Evolutionary conservation across 2,329 filamentous ascomycete species (phyloP).

Genomic region (Lachnellula subtilissima): DNA sequence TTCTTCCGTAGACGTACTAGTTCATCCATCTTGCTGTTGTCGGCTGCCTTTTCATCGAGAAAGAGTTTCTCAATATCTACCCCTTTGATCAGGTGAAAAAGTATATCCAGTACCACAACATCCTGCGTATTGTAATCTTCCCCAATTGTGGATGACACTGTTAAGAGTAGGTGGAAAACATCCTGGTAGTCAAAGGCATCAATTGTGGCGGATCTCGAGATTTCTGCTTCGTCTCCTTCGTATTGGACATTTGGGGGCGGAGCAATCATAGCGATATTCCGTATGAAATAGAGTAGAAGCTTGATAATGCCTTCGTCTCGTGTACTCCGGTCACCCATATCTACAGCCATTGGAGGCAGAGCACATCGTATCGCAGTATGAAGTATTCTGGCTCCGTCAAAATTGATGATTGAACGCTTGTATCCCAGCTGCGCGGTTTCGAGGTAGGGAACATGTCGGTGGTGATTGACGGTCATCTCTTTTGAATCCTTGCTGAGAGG

Average conservation of each 20-base stretch:
- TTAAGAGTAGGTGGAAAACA: slow-evolving; percentile 79
- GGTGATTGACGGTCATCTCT: slow-evolving; percentile 86
- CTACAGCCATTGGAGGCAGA: slow-evolving; percentile 77
- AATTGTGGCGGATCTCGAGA: slow-evolving; percentile 82
- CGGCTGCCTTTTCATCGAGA: slow-evolving; percentile 70
- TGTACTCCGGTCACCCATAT: slow-evolving; percentile 67
- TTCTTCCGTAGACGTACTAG: slow-evolving; percentile 71
- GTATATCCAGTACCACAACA: slow-evolving; percentile 79
- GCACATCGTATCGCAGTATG: slow-evolving; percentile 76
- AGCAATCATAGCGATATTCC: slow-evolving; percentile 82
- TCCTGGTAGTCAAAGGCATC: slow-evolving; percentile 88
- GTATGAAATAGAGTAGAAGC: slow-evolving; percentile 79
- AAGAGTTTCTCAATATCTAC: slow-evolving; percentile 82
- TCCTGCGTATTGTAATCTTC: slow-evolving; percentile 91
- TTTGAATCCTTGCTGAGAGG: slow-evolving; percentile 75
- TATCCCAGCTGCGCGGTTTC: slow-evolving; percentile 84
- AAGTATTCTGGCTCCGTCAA: slow-evolving; percentile 70
- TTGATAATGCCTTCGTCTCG: slow-evolving; percentile 92
- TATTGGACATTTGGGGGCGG: slow-evolving; percentile 67
- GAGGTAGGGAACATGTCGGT: slow-evolving; percentile 84
- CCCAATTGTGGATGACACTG: slow-evolving; percentile 85
- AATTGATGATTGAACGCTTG: slow-evolving; percentile 83
- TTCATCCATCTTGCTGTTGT: slow-evolving; percentile 65
- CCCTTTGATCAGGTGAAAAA: slow-evolving; percentile 90
- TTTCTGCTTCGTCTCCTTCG: slow-evolving; percentile 84